Evolutionary conservation across 2,329 filamentous ascomycete genomes (phyloP), one percentile per base, ranked within the genome.

Genomic region (Exophiala sp.): DNA sequence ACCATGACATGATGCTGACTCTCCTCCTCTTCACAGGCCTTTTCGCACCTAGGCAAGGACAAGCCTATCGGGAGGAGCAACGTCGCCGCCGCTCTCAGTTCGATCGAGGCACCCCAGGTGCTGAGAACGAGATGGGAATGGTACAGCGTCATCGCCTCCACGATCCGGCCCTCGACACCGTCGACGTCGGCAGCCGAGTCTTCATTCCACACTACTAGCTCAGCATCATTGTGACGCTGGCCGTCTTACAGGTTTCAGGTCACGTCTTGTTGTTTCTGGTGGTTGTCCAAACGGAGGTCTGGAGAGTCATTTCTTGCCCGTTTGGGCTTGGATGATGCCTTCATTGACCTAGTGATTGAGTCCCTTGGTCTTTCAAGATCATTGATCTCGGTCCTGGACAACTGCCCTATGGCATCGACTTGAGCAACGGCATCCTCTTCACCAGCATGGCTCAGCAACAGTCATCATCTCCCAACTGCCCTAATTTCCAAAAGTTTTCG

Each of bases 91-190:
- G 81, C 44, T 90, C 86, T 18, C 83, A 87, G 62, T 95, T 81
- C 60, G 88, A 95, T 61, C 84, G 88, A 54, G 88, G 88, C 22
- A 93, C 86, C 22, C 79, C 81, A 50, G 77, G 86, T 54, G 83
- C 84, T 16, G 82, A 80, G 16, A 69, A 83, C 10, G 82, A 86
- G 63, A 79, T 84, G 34, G 59, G 64, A 5, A 34, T 54, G 38
- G 39, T 30, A 41, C 65, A 62, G 51, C 50, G 48, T 56, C 16
- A 49, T 57, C 40, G 55, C 50, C 49, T 43, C 48, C 43, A 56
- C 46, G 43, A 52, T 46, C 54, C 47, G 24, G 56, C 50, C 11
- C 43, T 48, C 24, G 43, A 43, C 29, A 43, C 46, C 19, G 35
- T 46, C 21, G 34, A 37, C 19, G 34, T 11, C 14, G 34, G 45